Evolutionary conservation across 768 basidiomycete species (phyloP), one percentile per base, ranked within the genome.

Genomic region (Asterophora parasitica): DNA sequence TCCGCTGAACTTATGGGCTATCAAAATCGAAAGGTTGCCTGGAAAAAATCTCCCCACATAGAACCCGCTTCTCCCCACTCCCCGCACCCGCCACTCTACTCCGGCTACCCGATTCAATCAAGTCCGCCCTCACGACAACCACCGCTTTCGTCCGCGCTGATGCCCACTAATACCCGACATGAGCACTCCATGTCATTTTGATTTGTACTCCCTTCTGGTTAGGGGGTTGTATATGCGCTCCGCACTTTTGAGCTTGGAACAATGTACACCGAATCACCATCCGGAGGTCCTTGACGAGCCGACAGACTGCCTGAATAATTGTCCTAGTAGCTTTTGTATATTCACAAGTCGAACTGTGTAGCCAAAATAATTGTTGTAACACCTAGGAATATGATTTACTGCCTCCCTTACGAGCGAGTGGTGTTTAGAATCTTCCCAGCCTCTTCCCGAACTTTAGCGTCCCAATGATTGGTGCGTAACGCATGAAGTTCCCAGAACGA

Each of bases 401-500:
- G 43, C 44, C 48, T 30, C 37, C 40, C 51, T 64, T 63, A 75
- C 27, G 63, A 61, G 43, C 68, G 69, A 46, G 64, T 62, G 53
- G 68, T 76, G 46, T 67, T 70, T 49, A 79, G 66, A 52, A 90
- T 66, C 56, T 73, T 77, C 42, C 58, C 66, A 43, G 91, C 92
- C 56, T 78, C 84, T 40, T 72, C 73, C 52, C 88, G 72, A 7
- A 96, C 85, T 44, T 70, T 67, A 58, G 74, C 66, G 65, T 94
- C 88, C 61, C 74, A 78, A 63, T 90, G 83, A 27, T 69, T 70
- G 55, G 67, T 64, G 53, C 72, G 70, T 42, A 89, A 74, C 50
- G 85, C 65, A 52, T 84, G 69, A 47, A 94, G 66, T 69, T 99
- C 96, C 78, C 83, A 97, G 58, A 92, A 85, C 37, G 81, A 87